phyloP scores from a whole-genome alignment of 2,329 filamentous ascomycete species.

The Camptophora hylomeconis region DNA sequence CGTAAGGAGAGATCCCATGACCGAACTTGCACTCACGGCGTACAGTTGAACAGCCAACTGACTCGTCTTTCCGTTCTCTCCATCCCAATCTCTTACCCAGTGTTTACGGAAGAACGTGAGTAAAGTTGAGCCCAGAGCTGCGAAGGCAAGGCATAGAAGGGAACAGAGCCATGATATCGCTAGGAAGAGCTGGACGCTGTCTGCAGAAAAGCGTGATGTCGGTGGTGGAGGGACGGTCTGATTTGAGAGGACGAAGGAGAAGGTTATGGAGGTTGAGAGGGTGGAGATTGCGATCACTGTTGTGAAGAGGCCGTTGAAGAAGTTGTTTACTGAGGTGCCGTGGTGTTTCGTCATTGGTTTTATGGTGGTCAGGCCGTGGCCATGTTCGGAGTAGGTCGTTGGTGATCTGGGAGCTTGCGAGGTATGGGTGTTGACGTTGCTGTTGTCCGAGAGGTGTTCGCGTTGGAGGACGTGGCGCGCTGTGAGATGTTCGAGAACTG shows the following conservation, averaged over 20 bases:
- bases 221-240: slow-evolving; percentile 7
- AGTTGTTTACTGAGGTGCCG: slow-evolving; percentile 13
- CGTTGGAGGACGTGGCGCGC: too few species aligned
- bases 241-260: slow-evolving; percentile 17
- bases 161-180: slow-evolving; percentile 18
- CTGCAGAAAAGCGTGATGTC: slow-evolving; percentile 6
- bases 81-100: slow-evolving; percentile 18
- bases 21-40: slow-evolving; percentile 11
- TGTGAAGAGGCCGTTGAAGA: slow-evolving; percentile 17
- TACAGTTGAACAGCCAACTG: slow-evolving; percentile 15
- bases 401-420: too few species aligned
- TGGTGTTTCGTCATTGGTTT: slow-evolving; percentile 14
- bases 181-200: slow-evolving; percentile 13
- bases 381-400: slow-evolving; percentile 13
- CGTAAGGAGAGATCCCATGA: slow-evolving; percentile 15
- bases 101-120: slow-evolving; percentile 17
- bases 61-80: slow-evolving; percentile 11
- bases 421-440: too few species aligned
- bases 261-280: slow-evolving; percentile 16
- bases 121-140: slow-evolving; percentile 14
- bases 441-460: too few species aligned
- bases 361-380: slow-evolving; percentile 12
- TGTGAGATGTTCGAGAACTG: too few species aligned
- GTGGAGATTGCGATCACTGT: slow-evolving; percentile 16
- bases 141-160: slow-evolving; percentile 16